Base-by-base conservation (phyloP, 352 stramenopile species). In the Phytophthora citrophthora region DNA sequence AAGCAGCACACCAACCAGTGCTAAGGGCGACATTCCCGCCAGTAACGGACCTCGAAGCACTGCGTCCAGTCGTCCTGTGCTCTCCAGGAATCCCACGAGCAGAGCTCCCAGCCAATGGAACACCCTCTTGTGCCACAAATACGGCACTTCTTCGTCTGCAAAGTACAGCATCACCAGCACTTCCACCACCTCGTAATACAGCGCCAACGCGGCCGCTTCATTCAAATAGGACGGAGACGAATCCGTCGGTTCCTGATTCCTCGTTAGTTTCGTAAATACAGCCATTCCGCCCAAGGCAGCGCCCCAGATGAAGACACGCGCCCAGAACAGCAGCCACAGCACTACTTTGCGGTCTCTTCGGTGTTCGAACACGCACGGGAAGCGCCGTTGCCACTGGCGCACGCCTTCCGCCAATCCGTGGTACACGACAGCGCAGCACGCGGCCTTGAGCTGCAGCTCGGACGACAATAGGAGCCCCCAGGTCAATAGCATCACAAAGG, bases 301-400 rank as follows among this genome's bases (percentile, higher is more conserved):
- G 11, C 74, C 79, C 80, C 80, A 89, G n/a, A 84, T 71, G 61
- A 89, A 86, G 36, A 91, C 76, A 8, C 80, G 78, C 44, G 80
- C 68, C 74, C 77, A 86, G 52, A 89, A 86, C 0, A 88, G 56
- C 50, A 81, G 54, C 70, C 67, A 85, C 5, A 81, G 62, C 55
- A 82, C 74, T 24, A 86, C 51, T 55, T 71, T 70, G 15, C 54
- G 70, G 46, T 82, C 65, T 20, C 69, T 75, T 0, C 47, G 45
- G 13, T 43, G 60, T 43, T 76, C 64, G 47, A 77, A 71, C 12
- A 82, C 60, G 26, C 60, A 68, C 11, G 77, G 64, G 46, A 78
- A 84, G n/a, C 59, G 62, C 13, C 50, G 64, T 7, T 63, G 57
- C 68, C 70, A 87, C 46, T 82, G 57, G 12, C 56, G 57, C 5